Percentiles rank a stretch among this genome's conserved stretches.
Evolutionary conservation across 768 basidiomycete species (phyloP).

Genomic region (Rhizopogon rudus): DNA sequence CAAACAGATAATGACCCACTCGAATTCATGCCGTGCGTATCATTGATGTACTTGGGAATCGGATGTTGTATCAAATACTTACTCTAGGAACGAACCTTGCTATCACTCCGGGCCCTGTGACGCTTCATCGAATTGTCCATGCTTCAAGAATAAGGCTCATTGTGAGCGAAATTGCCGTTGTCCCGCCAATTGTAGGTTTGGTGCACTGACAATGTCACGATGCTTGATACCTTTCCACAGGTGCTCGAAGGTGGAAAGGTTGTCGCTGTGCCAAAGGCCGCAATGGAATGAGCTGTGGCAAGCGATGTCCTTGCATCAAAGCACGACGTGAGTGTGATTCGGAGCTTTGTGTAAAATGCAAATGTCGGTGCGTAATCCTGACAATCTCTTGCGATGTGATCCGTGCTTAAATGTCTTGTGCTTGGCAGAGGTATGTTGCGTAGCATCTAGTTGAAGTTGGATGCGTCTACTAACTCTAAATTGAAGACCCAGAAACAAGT

Average conservation of each 20-base stretch:
- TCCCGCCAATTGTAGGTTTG: slow-evolving; percentile 38
- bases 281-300: slow-evolving; percentile 26
- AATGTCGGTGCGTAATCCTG: slow-evolving; percentile 35
- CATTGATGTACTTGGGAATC: too few species aligned
- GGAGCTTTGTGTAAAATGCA: slow-evolving; percentile 51
- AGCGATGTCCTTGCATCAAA: slow-evolving; percentile 47
- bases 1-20: slow-evolving; percentile 5
- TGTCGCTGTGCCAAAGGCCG: slow-evolving; percentile 41
- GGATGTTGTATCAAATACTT: not conserved
- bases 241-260: slow-evolving; percentile 50
- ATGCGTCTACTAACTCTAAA: not conserved
- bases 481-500: slow-evolving; percentile 23
- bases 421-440: slow-evolving; percentile 18
- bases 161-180: slow-evolving; percentile 59
- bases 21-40: slow-evolving; percentile 14
- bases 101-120: slow-evolving; percentile 53
- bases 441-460: too few species aligned
- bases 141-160: slow-evolving; percentile 43
- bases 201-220: not conserved
- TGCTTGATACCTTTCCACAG: slow-evolving; percentile 25
- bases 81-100: slow-evolving; percentile 45
- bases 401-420: not conserved
- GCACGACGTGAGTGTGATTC: slow-evolving; percentile 64
- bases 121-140: slow-evolving; percentile 37
- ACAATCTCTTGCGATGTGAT: not conserved